Evolutionary conservation across 2,329 filamentous ascomycete species (phyloP).

Genomic region (Curvularia eragrostidis): DNA sequence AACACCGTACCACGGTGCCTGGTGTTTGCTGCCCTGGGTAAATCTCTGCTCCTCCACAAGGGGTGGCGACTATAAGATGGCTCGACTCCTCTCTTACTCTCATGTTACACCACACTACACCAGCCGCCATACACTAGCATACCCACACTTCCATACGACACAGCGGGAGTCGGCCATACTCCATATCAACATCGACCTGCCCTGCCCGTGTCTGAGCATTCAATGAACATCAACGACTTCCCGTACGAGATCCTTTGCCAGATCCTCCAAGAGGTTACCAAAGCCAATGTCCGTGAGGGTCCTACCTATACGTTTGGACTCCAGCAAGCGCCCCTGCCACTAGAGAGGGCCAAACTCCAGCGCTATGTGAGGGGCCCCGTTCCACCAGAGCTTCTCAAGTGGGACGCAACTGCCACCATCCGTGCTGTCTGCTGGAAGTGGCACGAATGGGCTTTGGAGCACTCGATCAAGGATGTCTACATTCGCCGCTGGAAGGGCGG

Average conservation of each 20-base stretch:
- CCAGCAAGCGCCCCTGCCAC: conserved; percentile 56
- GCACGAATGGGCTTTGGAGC: conserved; percentile 62
- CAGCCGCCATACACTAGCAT: conserved; percentile 10
- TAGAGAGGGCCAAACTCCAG: conserved; percentile 54
- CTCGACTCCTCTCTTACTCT: conserved; percentile 15
- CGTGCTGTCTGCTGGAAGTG: conserved; percentile 59
- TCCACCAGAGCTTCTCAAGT: conserved; percentile 59
- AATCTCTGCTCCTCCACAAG: conserved; percentile 30
- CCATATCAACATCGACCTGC: conserved; percentile 22
- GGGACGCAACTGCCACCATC: conserved; percentile 58
- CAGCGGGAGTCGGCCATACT: conserved; percentile 17
- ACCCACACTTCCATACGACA: conserved; percentile 6
- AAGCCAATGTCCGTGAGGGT: conserved; percentile 56
- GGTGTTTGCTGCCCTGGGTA: conserved; percentile 36
- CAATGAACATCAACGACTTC: conserved; percentile 58
- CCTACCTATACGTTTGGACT: conserved; percentile 62
- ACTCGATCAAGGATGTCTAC: conserved; percentile 60
- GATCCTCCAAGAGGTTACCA: conserved; percentile 59
- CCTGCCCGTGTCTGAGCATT: conserved; percentile 25
- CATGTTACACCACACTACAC: conserved; percentile 29
- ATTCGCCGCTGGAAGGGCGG: conserved; percentile 61
- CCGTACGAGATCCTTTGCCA: conserved; percentile 60
- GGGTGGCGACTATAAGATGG: conserved; percentile 37
- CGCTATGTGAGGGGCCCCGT: conserved; percentile 61
- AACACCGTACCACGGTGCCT: conserved; percentile 40